phyloP scores from a whole-genome alignment of 192 early-diverging fungal species.

The Spizellomyces punctatus region DNA sequence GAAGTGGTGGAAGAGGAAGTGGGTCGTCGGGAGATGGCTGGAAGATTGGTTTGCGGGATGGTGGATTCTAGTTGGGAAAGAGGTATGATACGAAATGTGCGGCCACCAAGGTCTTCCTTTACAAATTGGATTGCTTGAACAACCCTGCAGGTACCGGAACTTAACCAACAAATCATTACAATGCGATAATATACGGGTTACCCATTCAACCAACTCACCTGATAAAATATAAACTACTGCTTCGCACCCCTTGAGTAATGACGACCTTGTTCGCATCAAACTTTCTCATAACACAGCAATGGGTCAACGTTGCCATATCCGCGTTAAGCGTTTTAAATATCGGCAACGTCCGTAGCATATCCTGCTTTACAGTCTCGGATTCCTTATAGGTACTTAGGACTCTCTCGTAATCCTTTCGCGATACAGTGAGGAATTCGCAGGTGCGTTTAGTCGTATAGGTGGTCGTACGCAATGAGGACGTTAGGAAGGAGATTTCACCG shows the following conservation, averaged over 20 bases:
- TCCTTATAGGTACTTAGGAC: conserved; percentile 29
- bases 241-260: conserved; percentile 28
- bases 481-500: conserved; percentile 40
- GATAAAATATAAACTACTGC: conserved; percentile 37
- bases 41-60: neutral
- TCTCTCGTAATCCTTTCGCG: conserved; percentile 25
- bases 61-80: conserved; percentile 1
- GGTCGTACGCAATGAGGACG: conserved; percentile 7
- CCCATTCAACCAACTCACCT: conserved; percentile 10
- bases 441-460: conserved; percentile 31
- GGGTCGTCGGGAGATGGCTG: neutral
- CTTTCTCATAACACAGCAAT: conserved; percentile 24
- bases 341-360: conserved; percentile 19
- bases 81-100: conserved; percentile 14
- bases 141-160: conserved; percentile 42
- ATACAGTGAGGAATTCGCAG: conserved; percentile 39
- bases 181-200: neutral
- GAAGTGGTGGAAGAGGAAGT: conserved; percentile 4
- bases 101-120: conserved; percentile 21
- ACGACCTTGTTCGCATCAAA: conserved; percentile 34
- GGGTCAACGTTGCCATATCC: conserved; percentile 22
- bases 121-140: conserved; percentile 36
- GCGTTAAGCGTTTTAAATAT: conserved; percentile 36
- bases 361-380: conserved; percentile 26
- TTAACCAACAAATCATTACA: neutral